These are phyloP conservation scores for Conringia planisiliqua DNA, from an alignment of 345 rosid species.

Conservation along the genomic window DNA sequence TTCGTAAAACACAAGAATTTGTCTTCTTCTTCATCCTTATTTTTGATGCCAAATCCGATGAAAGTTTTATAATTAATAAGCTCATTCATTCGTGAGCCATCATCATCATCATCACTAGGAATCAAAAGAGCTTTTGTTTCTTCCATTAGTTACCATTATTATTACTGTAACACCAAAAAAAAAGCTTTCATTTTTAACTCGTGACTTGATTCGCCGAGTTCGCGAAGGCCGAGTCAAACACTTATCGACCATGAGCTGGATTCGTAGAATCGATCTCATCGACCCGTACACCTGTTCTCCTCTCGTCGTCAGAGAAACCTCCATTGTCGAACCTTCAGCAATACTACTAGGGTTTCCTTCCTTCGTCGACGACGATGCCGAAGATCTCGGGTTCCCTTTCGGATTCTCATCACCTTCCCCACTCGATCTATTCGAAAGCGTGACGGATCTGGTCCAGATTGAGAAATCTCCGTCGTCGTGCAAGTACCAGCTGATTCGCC, in stretches of 20 bases:
- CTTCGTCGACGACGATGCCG: conserved; percentile 17
- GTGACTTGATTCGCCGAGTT: conserved; percentile 33
- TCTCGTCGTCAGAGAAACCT: conserved; percentile 25
- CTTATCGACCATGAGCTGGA: conserved; percentile 38
- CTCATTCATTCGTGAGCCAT: neutral
- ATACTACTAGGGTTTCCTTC: conserved; percentile 19
- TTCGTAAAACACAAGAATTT: conserved; percentile 28
- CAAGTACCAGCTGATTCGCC: conserved; percentile 50
- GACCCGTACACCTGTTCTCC: conserved; percentile 30
- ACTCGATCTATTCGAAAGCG: conserved; percentile 43
- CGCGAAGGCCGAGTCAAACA: neutral
- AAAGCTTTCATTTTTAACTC: neutral
- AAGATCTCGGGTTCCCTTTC: conserved; percentile 34
- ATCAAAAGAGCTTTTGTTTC: conserved; percentile 5
- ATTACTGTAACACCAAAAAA: neutral
- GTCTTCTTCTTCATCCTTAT: conserved; percentile 15
- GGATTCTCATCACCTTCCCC: conserved; percentile 41
- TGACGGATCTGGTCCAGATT: conserved; percentile 61
- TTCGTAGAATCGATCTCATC: conserved; percentile 23
- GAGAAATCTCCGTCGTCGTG: conserved; percentile 43
- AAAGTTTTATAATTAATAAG: neutral
- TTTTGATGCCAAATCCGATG: neutral
- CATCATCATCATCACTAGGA: neutral
- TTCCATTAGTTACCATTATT: neutral
- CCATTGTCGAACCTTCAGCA: conserved; percentile 16